Conservation (phyloP, 805 yeast genomes). For the Wickerhamiella sergipiensis region DNA sequence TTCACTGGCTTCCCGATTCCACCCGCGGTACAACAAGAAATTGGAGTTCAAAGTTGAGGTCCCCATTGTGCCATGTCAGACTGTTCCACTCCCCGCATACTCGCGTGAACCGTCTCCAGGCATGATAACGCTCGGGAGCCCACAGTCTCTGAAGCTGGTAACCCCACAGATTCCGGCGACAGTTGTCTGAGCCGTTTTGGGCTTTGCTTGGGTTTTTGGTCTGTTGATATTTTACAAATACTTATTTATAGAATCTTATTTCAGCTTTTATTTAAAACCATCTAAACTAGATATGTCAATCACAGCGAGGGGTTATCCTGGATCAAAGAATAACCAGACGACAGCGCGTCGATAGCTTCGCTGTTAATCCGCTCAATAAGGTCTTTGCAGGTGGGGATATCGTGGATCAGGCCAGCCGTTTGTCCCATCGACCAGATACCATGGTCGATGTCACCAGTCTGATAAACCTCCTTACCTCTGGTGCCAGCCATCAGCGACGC, state of each 20-base stretch:
- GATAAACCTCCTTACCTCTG: conserved; percentile 20
- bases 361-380: conserved; percentile 17
- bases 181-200: not conserved
- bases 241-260: not conserved
- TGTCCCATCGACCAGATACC: conserved; percentile 25
- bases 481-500: conserved; percentile 20
- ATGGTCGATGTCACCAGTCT: conserved; percentile 19
- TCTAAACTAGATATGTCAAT: not conserved
- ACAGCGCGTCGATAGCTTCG: conserved; percentile 14
- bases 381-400: conserved; percentile 22
- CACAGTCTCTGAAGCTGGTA: not conserved
- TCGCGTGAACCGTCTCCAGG: not conserved
- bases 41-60: not conserved
- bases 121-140: not conserved
- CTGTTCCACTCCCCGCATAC: not conserved
- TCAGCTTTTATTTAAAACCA: not conserved
- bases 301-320: conserved; percentile 1
- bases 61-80: not conserved
- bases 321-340: conserved; percentile 1
- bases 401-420: conserved; percentile 20
- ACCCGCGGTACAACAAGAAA: not conserved
- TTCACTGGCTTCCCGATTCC: not conserved
- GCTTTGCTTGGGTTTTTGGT: too few relatives aligned
- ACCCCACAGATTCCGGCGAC: not conserved
- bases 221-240: too few relatives aligned